Base-by-base conservation (phyloP, 345 rosid species). In the Linum usitatissimum region DNA sequence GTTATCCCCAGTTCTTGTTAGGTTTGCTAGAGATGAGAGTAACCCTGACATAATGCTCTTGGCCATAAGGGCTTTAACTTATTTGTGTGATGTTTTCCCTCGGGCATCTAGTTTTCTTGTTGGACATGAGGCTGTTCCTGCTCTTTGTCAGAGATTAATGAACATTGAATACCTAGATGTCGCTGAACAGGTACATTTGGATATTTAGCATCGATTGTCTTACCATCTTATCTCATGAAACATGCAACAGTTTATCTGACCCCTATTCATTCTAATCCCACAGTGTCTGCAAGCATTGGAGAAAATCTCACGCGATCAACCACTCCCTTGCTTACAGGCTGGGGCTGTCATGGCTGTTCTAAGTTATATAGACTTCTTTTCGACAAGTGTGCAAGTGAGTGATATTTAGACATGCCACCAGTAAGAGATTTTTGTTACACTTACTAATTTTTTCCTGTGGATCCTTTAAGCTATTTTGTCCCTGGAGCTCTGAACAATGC, bases 241-340 rank as follows among this genome's bases (percentile, higher is more conserved):
- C 30, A 10, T 6, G 48, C 45, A 38, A 59, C 34, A 10, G 53
- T 59, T 2, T 18, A 30, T 53, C 18, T 49, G 55, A 12, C 42
- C 4, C 31, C 15, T 28, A 42, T 57, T 0, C 61, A 10, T 59
- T 48, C 20, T 64, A 59, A 57, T 59, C 9, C 34, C 76, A 19
- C 65, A 93, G 99, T 89, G 97, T 79, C 75, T 93, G 83, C 97
- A 93, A 90, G 99, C 99, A 66, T 77, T 93, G 82, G 96, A 87
- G 82, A 93, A 93, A 79, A 84, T 93, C 62, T 89, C 99, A 49
- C 83, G 81, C 40, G 94, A 87, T 66, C 86, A 93, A 71, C 96
- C 99, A 14, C 84, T 73, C 42, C 81, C 90, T 12, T 93, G 97
- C 75, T 76, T 93, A 73, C 80, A 87, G 72, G 90, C 87, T 63